Conservation (phyloP, 495 filamentous ascomycete species). For the Amniculicola lignicola region DNA sequence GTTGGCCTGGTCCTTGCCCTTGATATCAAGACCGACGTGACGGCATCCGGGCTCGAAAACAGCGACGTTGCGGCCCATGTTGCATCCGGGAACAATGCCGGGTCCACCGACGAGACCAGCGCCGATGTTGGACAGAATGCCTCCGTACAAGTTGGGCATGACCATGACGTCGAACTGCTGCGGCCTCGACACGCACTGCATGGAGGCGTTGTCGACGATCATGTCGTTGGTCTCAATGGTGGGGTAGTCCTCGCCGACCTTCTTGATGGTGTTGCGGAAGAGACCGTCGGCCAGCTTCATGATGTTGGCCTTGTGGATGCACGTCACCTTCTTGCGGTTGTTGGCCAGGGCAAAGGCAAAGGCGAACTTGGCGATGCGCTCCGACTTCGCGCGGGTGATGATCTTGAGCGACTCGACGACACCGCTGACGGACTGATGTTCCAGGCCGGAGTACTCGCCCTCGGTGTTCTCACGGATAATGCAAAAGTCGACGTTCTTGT, state of each 20-base stretch:
- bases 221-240: slow-evolving; percentile 93
- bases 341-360: slow-evolving; percentile 97
- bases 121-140: slow-evolving; percentile 97
- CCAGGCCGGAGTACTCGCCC: slow-evolving; percentile 96
- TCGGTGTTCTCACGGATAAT: slow-evolving; percentile 99
- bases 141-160: slow-evolving; percentile 99
- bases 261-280: slow-evolving; percentile 95
- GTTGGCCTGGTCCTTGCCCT: slow-evolving; percentile 98
- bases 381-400: slow-evolving; percentile 96
- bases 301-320: slow-evolving; percentile 99
- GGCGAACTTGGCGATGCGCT: slow-evolving; percentile 97
- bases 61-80: slow-evolving; percentile 97
- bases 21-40: slow-evolving; percentile 98
- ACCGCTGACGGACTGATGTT: slow-evolving; percentile 95
- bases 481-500: slow-evolving; percentile 94
- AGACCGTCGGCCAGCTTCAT: slow-evolving; percentile 99
- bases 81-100: slow-evolving; percentile 95
- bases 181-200: slow-evolving; percentile 93
- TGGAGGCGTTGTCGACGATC: slow-evolving; percentile 99
- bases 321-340: slow-evolving; percentile 97
- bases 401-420: slow-evolving; percentile 99
- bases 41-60: slow-evolving; percentile 98
- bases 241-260: slow-evolving; percentile 86
- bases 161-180: slow-evolving; percentile 99
- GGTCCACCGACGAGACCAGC: slow-evolving; percentile 97